Evolutionary conservation across 2,329 filamentous ascomycete species (phyloP).

Genomic region (Ascochyta lentis): DNA sequence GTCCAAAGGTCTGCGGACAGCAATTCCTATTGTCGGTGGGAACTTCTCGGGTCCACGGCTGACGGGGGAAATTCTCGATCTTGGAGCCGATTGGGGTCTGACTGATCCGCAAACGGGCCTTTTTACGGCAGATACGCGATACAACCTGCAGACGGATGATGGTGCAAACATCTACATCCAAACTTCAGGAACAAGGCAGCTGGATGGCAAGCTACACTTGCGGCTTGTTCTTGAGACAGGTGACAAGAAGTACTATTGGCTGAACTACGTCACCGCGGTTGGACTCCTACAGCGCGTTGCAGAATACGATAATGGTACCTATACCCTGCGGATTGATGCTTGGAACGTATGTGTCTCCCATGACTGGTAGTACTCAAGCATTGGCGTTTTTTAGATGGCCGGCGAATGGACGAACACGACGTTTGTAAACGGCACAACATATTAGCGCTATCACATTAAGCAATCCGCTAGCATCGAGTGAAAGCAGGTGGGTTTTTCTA

Average conservation of each 20-base stretch:
- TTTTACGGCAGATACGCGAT: slow-evolving; percentile 10
- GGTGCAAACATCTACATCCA: slow-evolving; percentile 33
- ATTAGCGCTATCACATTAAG: background rate
- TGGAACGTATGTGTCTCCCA: slow-evolving; percentile 15
- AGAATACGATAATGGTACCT: slow-evolving; percentile 13
- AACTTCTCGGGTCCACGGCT: slow-evolving; percentile 39
- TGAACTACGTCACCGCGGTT: slow-evolving; percentile 15
- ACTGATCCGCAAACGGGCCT: slow-evolving; percentile 20
- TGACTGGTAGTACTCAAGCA: background rate
- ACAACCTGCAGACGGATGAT: slow-evolving; percentile 25
- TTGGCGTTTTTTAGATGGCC: background rate
- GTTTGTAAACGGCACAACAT: slow-evolving; percentile 11
- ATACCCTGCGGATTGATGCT: slow-evolving; percentile 17
- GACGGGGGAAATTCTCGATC: slow-evolving; percentile 29
- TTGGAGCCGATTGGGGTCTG: slow-evolving; percentile 39
- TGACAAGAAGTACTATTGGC: slow-evolving; percentile 17
- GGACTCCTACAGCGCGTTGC: slow-evolving; percentile 11
- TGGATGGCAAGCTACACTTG: slow-evolving; percentile 20
- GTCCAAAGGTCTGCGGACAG: slow-evolving; percentile 32
- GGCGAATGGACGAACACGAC: slow-evolving; percentile 15
- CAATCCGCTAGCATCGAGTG: too few relatives aligned
- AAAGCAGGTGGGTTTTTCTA: too few relatives aligned
- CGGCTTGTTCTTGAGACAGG: slow-evolving; percentile 14
- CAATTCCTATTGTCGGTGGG: slow-evolving; percentile 40
- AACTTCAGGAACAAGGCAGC: slow-evolving; percentile 32